These are phyloP conservation scores for Lactarius quietus DNA, from an alignment of 768 basidiomycete genomes.

Conservation along the genomic window DNA sequence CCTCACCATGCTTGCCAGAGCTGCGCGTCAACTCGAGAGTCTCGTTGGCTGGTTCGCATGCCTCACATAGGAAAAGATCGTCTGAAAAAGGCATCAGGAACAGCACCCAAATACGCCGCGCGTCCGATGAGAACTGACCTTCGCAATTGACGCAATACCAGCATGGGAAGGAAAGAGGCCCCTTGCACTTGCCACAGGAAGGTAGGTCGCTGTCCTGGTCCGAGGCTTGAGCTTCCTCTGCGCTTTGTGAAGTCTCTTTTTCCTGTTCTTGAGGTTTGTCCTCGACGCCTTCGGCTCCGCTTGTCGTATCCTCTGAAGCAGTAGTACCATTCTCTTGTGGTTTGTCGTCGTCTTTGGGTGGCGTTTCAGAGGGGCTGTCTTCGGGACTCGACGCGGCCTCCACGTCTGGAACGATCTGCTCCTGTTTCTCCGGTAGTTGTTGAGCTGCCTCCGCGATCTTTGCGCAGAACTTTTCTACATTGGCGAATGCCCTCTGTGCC, in stretches of 20 bases:
- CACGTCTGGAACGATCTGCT: neutral
- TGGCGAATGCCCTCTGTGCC: slow-evolving; percentile 3
- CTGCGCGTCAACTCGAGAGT: slow-evolving; percentile 3
- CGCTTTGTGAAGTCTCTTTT: neutral
- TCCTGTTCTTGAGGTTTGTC: neutral
- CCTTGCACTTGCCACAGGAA: slow-evolving; percentile 28
- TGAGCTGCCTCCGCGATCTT: neutral
- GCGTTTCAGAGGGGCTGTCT: neutral
- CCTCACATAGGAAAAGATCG: slow-evolving; percentile 22
- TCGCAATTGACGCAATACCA: slow-evolving; percentile 8
- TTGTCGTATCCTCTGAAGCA: neutral
- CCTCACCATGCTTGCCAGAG: slow-evolving; percentile 9
- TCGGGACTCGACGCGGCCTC: neutral
- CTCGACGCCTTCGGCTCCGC: neutral
- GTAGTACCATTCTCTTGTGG: neutral
- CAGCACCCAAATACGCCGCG: neutral
- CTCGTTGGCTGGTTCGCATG: slow-evolving; percentile 19
- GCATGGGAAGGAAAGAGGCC: slow-evolving; percentile 10
- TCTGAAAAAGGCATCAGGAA: neutral
- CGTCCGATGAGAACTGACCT: slow-evolving; percentile 1
- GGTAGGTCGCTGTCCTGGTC: slow-evolving; percentile 26
- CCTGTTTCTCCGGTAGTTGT: neutral
- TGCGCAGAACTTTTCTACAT: neutral
- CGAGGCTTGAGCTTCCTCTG: slow-evolving; percentile 1
- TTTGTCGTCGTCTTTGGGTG: neutral